Conservation (phyloP, 202 grass and related monocot genomes). For the Setaria italica region DNA sequence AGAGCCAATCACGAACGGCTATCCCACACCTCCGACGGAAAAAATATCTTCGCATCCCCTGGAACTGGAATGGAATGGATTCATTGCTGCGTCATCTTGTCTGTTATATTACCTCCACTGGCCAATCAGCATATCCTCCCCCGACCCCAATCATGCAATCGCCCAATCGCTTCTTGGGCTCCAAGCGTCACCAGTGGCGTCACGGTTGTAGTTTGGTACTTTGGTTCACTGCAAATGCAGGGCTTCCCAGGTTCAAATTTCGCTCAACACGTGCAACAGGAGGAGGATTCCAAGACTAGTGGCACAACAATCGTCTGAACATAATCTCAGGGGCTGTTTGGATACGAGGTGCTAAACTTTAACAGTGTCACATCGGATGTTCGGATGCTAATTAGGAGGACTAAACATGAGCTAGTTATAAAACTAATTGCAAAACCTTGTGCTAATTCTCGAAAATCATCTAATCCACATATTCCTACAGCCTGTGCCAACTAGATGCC, state of each 20-base stretch:
- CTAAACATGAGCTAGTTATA: too few relatives aligned
- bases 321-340: too few relatives aligned
- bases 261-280: neutral
- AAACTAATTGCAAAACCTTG: too few relatives aligned
- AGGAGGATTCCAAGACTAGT: neutral
- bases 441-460: too few relatives aligned
- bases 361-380: too few relatives aligned
- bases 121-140: constrained; percentile 1
- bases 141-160: neutral
- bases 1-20: neutral
- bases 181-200: constrained; percentile 47
- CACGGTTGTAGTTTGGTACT: neutral
- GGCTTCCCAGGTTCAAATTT: neutral
- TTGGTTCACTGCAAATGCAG: neutral
- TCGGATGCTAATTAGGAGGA: too few relatives aligned
- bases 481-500: too few relatives aligned
- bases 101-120: neutral
- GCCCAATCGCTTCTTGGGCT: too few relatives aligned
- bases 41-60: constrained; percentile 31
- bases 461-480: too few relatives aligned
- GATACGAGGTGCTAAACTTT: too few relatives aligned
- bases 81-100: constrained; percentile 9
- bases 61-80: neutral
- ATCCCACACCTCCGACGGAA: neutral
- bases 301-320: neutral